Base-by-base conservation (phyloP, 2,329 filamentous ascomycete species). In the Cadophora luteo-olivacea region DNA sequence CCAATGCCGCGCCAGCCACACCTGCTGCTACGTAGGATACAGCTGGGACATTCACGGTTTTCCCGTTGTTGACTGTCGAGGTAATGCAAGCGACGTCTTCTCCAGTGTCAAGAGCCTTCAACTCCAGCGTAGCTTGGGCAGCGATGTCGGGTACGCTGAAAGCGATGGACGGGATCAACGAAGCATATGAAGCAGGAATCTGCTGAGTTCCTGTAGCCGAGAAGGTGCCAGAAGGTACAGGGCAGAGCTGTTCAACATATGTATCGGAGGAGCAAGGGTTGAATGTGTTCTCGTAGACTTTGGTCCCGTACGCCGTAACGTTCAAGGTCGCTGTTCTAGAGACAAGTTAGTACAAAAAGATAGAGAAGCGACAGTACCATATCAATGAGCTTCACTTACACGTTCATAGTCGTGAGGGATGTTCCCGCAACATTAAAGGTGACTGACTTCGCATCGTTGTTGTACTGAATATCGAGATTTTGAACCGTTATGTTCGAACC, bases 71-170 rank as follows among this genome's bases (percentile, higher is more conserved):
- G 67, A 99, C 89, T 52, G 88, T 83, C 0, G 94, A 94, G 75
- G 91, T 83, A 62, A 98, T 90, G 79, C 96, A 99, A 25, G 93
- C 94, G 9, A 97, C 86, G 52, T 90, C 84, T 41, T 85, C 76
- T 49, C 84, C 85, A 4, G 82, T 83, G 38, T 91, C 87, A 49
- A 87, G 80, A 4, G 87, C 82, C 69, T 86, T 89, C 57, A 99
- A 86, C 77, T 93, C 83, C 71, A 99, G 83, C 55, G 90, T 96
- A 41, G 94, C 96, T 75, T 91, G 82, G 48, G 95, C 95, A 66
- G 95, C 91, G 74, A 99, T 91, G 78, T 99, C 94, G 61, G 96
- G 96, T 38, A 99, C 85, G 69, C 88, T 87, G 82, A 97, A 99
- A 14, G 95, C 95, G 73, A 99, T 97, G 2, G 88, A 82, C 1